Conservation (phyloP, 2,329 filamentous ascomycete genomes). For the Podosphaera xanthii region DNA sequence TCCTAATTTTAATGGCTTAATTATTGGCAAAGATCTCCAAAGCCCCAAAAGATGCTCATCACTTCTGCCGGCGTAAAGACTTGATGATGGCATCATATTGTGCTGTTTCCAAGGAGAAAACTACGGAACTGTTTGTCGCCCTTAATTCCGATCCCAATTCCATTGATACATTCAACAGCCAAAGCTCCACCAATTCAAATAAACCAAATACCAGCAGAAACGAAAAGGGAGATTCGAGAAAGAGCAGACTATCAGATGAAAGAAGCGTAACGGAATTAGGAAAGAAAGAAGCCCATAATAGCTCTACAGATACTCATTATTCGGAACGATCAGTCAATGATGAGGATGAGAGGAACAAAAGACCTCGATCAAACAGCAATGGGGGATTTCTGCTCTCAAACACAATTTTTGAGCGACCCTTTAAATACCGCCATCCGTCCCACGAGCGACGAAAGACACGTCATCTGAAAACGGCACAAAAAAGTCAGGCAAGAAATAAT, state of each 20-base stretch:
- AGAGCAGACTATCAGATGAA: constrained; percentile 2
- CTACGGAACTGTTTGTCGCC: constrained; percentile 8
- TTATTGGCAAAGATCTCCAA: background rate
- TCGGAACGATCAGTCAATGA: constrained; percentile 4
- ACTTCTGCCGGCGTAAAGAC: constrained; percentile 1
- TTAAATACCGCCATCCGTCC: constrained; percentile 6
- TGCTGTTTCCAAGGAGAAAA: constrained; percentile 3
- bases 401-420: constrained; percentile 8
- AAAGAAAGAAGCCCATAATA: constrained; percentile 2
- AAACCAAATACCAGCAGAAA: constrained; percentile 18
- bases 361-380: constrained; percentile 11
- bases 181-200: constrained; percentile 7
- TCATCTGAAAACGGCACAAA: constrained; percentile 9
- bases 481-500: constrained; percentile 7
- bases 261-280: constrained; percentile 14
- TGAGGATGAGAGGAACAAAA: constrained; percentile 9
- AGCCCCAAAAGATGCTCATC: background rate
- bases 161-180: constrained; percentile 8
- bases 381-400: constrained; percentile 15
- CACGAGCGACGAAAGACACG: constrained; percentile 9
- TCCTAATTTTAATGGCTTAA: background rate
- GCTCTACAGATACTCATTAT: constrained; percentile 2
- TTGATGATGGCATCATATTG: constrained; percentile 10
- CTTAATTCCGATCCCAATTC: constrained; percentile 8
- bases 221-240: constrained; percentile 24